Evolutionary conservation across 148 eudicot genomes (phyloP).

Genomic region (Diospyros lotus): DNA sequence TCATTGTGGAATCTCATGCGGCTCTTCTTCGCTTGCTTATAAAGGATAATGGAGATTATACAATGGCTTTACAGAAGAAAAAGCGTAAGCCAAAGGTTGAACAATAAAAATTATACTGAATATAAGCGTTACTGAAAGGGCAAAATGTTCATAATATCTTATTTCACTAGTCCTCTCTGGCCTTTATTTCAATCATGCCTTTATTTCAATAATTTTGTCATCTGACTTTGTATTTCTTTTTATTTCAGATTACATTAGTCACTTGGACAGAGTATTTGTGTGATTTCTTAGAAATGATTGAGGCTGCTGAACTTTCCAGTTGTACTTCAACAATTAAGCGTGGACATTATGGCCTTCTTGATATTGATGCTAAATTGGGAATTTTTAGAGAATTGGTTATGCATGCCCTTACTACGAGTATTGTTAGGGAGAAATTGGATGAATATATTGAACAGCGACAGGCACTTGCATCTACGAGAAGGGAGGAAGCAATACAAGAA

Average conservation of each 20-base stretch:
- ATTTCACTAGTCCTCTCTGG: background rate
- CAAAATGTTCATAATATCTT: background rate
- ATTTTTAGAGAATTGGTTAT: slow-evolving; percentile 63
- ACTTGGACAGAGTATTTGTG: slow-evolving; percentile 88
- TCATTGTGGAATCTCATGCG: slow-evolving; percentile 75
- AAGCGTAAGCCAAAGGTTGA: slow-evolving; percentile 79
- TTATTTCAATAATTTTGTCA: too few species aligned
- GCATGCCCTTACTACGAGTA: slow-evolving; percentile 44
- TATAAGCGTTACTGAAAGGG: background rate
- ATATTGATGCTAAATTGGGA: slow-evolving; percentile 54
- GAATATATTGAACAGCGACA: slow-evolving; percentile 68
- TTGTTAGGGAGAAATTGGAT: slow-evolving; percentile 66
- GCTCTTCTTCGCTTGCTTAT: slow-evolving; percentile 78
- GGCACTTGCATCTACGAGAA: slow-evolving; percentile 62
- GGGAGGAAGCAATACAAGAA: slow-evolving; percentile 84
- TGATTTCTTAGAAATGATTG: slow-evolving; percentile 74
- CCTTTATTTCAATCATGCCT: too few species aligned
- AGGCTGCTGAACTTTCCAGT: slow-evolving; percentile 37
- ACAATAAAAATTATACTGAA: slow-evolving; percentile 11
- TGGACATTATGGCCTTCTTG: slow-evolving; percentile 85
- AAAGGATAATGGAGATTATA: slow-evolving; percentile 63
- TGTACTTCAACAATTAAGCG: slow-evolving; percentile 67
- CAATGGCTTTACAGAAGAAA: slow-evolving; percentile 35
- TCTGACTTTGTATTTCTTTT: slow-evolving; percentile 13
- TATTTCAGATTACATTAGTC: slow-evolving; percentile 63